Evolutionary conservation across 768 basidiomycete species (phyloP), one percentile per base, ranked within the genome.

Genomic region (Kwoniella sp.): DNA sequence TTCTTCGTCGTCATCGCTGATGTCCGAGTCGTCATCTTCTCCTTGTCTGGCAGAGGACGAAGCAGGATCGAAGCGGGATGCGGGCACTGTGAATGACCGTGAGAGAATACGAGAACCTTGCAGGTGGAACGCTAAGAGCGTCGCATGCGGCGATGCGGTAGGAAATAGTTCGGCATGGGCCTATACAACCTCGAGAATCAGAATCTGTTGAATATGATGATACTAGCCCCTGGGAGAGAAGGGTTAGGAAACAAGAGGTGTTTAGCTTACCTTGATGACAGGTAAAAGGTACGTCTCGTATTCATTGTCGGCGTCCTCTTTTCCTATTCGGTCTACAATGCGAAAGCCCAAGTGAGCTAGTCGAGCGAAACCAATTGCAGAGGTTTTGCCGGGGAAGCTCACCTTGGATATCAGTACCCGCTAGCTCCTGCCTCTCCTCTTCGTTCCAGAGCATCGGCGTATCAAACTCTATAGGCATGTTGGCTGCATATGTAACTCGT

Each of bases 361-460:
- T 38, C 56, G 0, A 1, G 13, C 30, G 12, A 25, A n/a, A n/a
- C n/a, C n/a, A n/a, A n/a, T n/a, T n/a, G n/a, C 9, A 25, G 22
- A 17, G n/a, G n/a, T n/a, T n/a, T n/a, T n/a, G n/a, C n/a, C n/a
- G n/a, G n/a, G 34, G 0, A 2, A 5, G 68, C 78, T 38, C 48
- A 92, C 92, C 86, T 85, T 92, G 85, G 81, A 98, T 87, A n/a
- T 88, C 86, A 50, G 93, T 95, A 0, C 93, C 96, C 63, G 83
- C 82, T 15, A 99, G 84, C 69, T 91, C 88, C 26, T 82, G 79
- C 11, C 94, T 81, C 59, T 96, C 92, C 1, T 84, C 85, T 2
- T 85, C 84, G 48, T 77, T 82, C 96, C 96, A 98, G 76, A 97
- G 94, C 91, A 99, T 97, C 0, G 93, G 92, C 0, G 93, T 94